A percentile compares a stretch with the other conserved stretches of the same genome.
These are phyloP conservation scores for Pyricularia grisea DNA, from an alignment of 2,329 filamentous ascomycete genomes.

Conservation along the genomic window DNA sequence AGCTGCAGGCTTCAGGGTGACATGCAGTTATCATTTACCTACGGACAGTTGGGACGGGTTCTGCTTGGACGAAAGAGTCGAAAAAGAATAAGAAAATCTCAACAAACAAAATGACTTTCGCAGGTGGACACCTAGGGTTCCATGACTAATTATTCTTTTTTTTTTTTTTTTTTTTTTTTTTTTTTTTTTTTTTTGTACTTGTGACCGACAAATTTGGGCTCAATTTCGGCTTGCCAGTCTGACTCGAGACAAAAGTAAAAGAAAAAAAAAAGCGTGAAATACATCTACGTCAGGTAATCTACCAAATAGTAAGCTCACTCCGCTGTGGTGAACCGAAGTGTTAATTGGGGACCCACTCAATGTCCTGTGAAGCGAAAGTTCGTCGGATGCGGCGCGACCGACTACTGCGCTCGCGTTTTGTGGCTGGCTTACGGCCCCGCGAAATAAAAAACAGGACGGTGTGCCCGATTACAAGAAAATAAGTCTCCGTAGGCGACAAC, in stretches of 20 bases:
- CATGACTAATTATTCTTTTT: too few species aligned
- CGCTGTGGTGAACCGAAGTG: background rate
- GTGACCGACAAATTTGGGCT: background rate
- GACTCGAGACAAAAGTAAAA: background rate
- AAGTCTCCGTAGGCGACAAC: background rate
- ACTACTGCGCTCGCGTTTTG: background rate
- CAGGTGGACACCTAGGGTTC: background rate
- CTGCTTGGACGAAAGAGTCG: background rate
- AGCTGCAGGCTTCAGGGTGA: conserved; percentile 18
- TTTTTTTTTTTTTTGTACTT: background rate
- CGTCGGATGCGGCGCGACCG: background rate
- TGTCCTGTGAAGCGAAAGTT: background rate
- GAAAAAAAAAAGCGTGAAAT: background rate
- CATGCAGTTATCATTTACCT: background rate
- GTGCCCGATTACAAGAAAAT: background rate
- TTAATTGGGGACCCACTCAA: background rate
- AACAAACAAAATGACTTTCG: background rate
- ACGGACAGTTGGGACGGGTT: background rate
- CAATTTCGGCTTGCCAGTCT: background rate
- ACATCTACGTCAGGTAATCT: background rate
- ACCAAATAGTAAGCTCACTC: background rate
- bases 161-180: too few species aligned
- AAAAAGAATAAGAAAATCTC: background rate
- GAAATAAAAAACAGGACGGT: background rate
- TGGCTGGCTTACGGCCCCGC: background rate